A percentile compares a stretch with the other conserved stretches of the same genome.
phyloP scores from a whole-genome alignment of 2,329 filamentous ascomycete species.

The Penicillium sp. region DNA sequence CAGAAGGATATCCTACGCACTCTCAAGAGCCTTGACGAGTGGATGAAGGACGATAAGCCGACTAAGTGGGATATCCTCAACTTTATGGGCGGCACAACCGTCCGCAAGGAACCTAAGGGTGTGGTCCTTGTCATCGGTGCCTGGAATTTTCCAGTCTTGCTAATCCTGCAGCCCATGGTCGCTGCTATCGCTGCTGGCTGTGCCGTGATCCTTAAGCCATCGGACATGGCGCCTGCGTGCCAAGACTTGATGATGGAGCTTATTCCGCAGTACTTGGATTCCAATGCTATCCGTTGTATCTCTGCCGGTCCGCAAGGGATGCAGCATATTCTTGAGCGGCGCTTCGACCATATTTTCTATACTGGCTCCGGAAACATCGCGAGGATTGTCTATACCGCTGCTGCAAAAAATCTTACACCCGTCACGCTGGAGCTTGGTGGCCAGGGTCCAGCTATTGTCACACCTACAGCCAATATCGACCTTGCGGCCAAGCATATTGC shows the following conservation, averaged over 20 bases:
- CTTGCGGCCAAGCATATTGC: slow-evolving; percentile 47
- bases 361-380: slow-evolving; percentile 44
- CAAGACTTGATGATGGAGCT: slow-evolving; percentile 43
- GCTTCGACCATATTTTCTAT: slow-evolving; percentile 50
- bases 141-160: slow-evolving; percentile 49
- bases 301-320: slow-evolving; percentile 42
- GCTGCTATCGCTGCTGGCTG: slow-evolving; percentile 48
- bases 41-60: slow-evolving; percentile 39
- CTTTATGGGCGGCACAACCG: slow-evolving; percentile 29
- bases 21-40: slow-evolving; percentile 42
- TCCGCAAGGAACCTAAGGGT: slow-evolving; percentile 48
- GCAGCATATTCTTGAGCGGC: slow-evolving; percentile 35
- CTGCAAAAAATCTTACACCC: slow-evolving; percentile 49
- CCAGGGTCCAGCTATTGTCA: slow-evolving; percentile 48
- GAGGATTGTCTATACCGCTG: slow-evolving; percentile 40
- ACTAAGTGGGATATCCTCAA: slow-evolving; percentile 28
- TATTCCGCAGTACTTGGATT: slow-evolving; percentile 46
- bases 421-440: slow-evolving; percentile 49
- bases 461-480: slow-evolving; percentile 42
- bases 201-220: slow-evolving; percentile 47
- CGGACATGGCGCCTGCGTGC: slow-evolving; percentile 38
- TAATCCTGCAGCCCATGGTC: slow-evolving; percentile 41
- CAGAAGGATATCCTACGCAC: slow-evolving; percentile 40
- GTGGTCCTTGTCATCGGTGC: slow-evolving; percentile 47
- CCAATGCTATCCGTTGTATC: slow-evolving; percentile 35